Conservation (phyloP, 257 asterid species). For the Cruciata laevipes region DNA sequence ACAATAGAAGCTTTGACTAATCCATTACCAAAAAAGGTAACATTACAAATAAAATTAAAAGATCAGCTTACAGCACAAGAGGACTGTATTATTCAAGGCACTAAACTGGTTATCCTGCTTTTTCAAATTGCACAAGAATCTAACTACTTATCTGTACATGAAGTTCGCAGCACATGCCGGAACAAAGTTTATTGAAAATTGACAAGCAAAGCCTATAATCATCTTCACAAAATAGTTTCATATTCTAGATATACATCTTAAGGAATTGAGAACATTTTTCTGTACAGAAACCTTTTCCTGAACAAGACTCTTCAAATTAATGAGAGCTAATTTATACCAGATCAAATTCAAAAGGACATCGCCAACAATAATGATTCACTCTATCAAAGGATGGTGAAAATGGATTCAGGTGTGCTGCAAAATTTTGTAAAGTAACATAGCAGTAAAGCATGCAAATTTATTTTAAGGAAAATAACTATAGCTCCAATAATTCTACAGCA, state of each 20-base stretch:
- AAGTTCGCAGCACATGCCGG: constrained; percentile 9
- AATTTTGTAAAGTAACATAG: neutral
- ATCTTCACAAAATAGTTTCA: neutral
- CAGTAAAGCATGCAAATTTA: neutral
- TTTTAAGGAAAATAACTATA: neutral
- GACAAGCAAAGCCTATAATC: neutral
- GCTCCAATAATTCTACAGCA: neutral
- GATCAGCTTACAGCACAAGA: neutral
- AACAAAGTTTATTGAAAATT: neutral
- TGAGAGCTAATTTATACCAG: neutral
- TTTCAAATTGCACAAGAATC: neutral
- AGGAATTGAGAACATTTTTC: neutral
- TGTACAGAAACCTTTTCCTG: neutral
- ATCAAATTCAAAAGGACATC: neutral
- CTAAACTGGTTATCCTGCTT: neutral
- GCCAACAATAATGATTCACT: neutral
- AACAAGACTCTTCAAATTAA: too few species aligned
- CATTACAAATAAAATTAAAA: neutral
- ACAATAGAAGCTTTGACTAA: neutral
- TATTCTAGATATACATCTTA: neutral
- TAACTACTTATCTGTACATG: neutral
- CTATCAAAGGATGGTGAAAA: neutral
- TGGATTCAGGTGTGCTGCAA: neutral
- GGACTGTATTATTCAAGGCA: neutral
- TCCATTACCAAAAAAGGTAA: neutral